Evolutionary conservation across 345 rosid genomes (phyloP).

Genomic region (Physaria fendleri): DNA sequence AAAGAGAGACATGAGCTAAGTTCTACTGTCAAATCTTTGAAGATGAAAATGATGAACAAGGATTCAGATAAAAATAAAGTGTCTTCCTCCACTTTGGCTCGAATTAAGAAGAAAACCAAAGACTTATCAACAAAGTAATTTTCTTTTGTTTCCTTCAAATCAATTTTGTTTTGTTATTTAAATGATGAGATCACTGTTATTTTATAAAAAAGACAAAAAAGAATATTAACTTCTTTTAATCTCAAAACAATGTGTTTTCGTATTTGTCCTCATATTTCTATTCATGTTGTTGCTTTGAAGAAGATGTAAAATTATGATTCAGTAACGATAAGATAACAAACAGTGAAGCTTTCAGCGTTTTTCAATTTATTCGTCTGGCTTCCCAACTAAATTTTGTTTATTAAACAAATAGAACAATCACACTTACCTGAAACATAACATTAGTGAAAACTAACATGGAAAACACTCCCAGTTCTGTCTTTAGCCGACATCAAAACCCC

Average conservation of each 20-base stretch:
- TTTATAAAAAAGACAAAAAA: too few relatives aligned
- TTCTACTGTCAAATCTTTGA: slow-evolving; percentile 57
- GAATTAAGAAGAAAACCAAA: slow-evolving; percentile 27
- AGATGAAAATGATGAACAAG: slow-evolving; percentile 63
- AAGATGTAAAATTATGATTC: background rate
- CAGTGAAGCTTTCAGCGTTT: background rate
- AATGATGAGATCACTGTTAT: background rate
- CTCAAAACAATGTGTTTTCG: background rate
- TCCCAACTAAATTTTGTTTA: slow-evolving; percentile 3
- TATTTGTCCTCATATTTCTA: background rate
- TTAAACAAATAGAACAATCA: background rate
- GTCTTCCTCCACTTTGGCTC: slow-evolving; percentile 12
- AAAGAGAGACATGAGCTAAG: slow-evolving; percentile 45
- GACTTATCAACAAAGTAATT: slow-evolving; percentile 7
- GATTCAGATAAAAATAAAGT: background rate
- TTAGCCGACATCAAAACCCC: slow-evolving; percentile 6
- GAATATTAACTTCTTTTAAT: too few relatives aligned
- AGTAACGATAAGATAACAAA: background rate
- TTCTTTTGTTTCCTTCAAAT: slow-evolving; percentile 6
- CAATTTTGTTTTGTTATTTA: slow-evolving; percentile 11
- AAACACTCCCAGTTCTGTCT: slow-evolving; percentile 8
- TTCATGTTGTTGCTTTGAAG: background rate
- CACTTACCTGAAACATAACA: slow-evolving; percentile 19
- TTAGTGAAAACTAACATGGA: slow-evolving; percentile 16
- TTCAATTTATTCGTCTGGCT: slow-evolving; percentile 12